Evolutionary conservation across 257 asterid species (phyloP), one percentile per base, ranked within the genome.

Genomic region (Scutellaria galericulata): DNA sequence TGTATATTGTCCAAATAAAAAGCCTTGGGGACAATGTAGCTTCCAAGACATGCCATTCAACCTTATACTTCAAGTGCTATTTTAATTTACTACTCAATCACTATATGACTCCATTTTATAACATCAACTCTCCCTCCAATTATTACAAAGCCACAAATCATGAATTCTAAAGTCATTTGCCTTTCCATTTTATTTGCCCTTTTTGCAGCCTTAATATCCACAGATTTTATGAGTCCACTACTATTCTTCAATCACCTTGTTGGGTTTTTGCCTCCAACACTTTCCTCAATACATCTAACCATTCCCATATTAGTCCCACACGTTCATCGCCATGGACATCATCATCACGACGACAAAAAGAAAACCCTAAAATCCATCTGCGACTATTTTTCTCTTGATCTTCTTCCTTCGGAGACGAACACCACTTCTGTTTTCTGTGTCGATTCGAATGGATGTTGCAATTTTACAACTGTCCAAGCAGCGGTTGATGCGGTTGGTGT

Each of bases 381-480:
- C 56, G 97, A 91, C n/a, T 83, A 81, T 55, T 88, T 94, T 22
- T 89, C 93, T 2, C 85, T 87, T 0, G 83, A 83, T 76, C 81
- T 91, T 0, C 96, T 96, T 1, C 91, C 95, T 3, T 79, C 90
- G 0, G 92, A 88, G 66, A 89, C 95, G 6, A 86, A 66, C 81
- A 79, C 84, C 1, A 86, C 91, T 0, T 77, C 95, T 0, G n/a
- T 79, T 24, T 22, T 91, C 0, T 94, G 99, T 3, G 98, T 94
- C 13, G 97, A 94, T 71, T 61, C 64, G n/a, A 88, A 90, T 13
- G 96, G 99, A 6, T 91, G 99, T 48, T 94, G 99, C 86, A 91
- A 94, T 67, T 94, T 94, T 80, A 91, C 96, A 9, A 84, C 88
- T 0, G 88, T 94, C 20, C 97, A 94, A 70, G 89, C 98, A 1